phyloP scores from a whole-genome alignment of 1,284 basidiomycete genomes.

The Phlebopus sp. region DNA sequence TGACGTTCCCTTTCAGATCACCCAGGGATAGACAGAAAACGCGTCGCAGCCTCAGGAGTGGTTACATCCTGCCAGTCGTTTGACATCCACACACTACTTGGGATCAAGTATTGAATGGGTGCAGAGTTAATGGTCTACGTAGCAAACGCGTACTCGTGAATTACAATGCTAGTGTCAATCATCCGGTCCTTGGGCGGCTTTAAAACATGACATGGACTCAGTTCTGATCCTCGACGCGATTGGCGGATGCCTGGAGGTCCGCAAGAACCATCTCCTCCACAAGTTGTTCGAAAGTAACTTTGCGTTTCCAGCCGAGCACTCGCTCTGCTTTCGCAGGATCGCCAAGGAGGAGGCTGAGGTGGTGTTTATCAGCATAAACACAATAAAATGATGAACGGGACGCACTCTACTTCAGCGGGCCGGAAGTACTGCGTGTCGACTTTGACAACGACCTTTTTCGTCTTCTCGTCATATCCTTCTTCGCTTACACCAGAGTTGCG shows the following conservation, averaged over 20 bases:
- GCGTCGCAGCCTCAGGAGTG: too few relatives aligned
- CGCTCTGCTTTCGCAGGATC: slow-evolving; percentile 84
- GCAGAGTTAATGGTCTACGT: too few relatives aligned
- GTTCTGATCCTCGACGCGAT: slow-evolving; percentile 79
- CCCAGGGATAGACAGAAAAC: too few relatives aligned
- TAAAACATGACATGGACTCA: slow-evolving; percentile 28
- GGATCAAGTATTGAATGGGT: too few relatives aligned
- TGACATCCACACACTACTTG: too few relatives aligned
- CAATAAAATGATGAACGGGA: slow-evolving; percentile 21
- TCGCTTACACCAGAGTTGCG: slow-evolving; percentile 71
- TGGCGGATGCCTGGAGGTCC: slow-evolving; percentile 68
- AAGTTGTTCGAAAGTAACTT: slow-evolving; percentile 75
- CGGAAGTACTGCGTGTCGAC: slow-evolving; percentile 83
- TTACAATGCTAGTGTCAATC: too few relatives aligned
- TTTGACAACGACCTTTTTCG: slow-evolving; percentile 69
- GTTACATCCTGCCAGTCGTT: too few relatives aligned
- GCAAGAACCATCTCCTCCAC: slow-evolving; percentile 87
- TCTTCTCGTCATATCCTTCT: slow-evolving; percentile 66
- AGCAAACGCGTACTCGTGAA: too few relatives aligned
- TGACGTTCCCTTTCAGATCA: too few relatives aligned
- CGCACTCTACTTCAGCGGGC: slow-evolving; percentile 90
- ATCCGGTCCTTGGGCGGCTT: too few relatives aligned
- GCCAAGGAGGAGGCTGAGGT: slow-evolving; percentile 67
- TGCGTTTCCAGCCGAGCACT: slow-evolving; percentile 82
- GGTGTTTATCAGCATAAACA: slow-evolving; percentile 10